A percentile compares a stretch with the other conserved stretches of the same genome.
phyloP scores from a whole-genome alignment of 2,329 filamentous ascomycete genomes.

The Sclerotinia subarctica region DNA sequence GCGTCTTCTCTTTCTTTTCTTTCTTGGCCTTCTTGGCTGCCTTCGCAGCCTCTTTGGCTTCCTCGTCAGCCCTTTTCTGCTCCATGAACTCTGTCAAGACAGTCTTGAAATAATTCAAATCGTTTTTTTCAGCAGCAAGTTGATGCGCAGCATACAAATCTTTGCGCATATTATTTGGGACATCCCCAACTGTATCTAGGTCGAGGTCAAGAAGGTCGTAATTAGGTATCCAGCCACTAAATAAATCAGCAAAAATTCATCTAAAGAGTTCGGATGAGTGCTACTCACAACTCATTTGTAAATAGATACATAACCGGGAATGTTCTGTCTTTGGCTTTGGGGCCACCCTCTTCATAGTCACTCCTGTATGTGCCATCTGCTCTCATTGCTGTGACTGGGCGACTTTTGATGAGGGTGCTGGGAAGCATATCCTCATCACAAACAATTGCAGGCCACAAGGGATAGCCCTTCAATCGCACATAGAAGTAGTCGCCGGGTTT shows the following conservation, averaged over 20 bases:
- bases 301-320: constrained; percentile 94
- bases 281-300: constrained; percentile 94
- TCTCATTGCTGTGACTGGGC: constrained; percentile 80
- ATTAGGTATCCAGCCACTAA: constrained; percentile 88
- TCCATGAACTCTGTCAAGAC: constrained; percentile 70
- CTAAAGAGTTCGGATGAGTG: background rate
- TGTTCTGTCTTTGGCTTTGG: constrained; percentile 78
- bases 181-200: constrained; percentile 64
- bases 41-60: constrained; percentile 45
- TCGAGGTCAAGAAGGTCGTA: constrained; percentile 76
- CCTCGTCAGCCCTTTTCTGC: constrained; percentile 54
- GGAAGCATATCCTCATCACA: constrained; percentile 95
- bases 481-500: constrained; percentile 90
- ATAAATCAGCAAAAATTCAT: constrained; percentile 23
- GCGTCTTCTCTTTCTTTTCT: constrained; percentile 42
- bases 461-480: constrained; percentile 90
- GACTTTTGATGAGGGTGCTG: constrained; percentile 66
- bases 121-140: constrained; percentile 74
- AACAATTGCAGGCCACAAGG: constrained; percentile 90
- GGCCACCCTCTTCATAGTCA: constrained; percentile 82
- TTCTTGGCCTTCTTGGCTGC: constrained; percentile 47
- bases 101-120: constrained; percentile 78
- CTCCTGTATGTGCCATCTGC: constrained; percentile 83
- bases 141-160: constrained; percentile 73
- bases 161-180: constrained; percentile 75